Percentiles rank a stretch among this genome's conserved stretches.
Conservation (phyloP, 2,329 filamentous ascomycete species). For the Xylogone sp. region DNA sequence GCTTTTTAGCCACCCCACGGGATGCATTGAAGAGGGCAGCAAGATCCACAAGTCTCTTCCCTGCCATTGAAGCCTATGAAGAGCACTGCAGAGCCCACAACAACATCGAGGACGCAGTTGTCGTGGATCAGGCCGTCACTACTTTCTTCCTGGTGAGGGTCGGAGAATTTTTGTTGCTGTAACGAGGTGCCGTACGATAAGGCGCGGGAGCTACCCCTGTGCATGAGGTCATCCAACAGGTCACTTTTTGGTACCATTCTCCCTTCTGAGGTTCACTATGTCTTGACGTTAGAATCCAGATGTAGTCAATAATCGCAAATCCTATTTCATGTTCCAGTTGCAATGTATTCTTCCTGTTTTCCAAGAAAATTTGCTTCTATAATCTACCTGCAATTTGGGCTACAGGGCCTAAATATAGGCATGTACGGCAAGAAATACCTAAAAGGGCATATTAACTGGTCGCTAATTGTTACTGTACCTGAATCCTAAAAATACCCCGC, state of each 20-base stretch:
- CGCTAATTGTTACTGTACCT: not conserved
- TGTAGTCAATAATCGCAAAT: too few relatives aligned
- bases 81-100: not conserved
- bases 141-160: not conserved
- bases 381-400: too few relatives aligned
- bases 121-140: not conserved
- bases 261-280: not conserved
- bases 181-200: not conserved
- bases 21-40: conserved; percentile 68
- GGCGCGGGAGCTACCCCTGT: not conserved
- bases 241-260: not conserved
- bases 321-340: too few relatives aligned
- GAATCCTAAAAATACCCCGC: not conserved
- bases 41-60: conserved; percentile 66
- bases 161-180: not conserved
- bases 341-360: too few relatives aligned
- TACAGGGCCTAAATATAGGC: too few relatives aligned
- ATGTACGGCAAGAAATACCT: too few relatives aligned
- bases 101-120: not conserved
- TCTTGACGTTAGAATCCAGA: not conserved
- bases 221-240: not conserved
- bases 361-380: too few relatives aligned
- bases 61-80: conserved; percentile 39
- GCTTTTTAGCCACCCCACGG: conserved; percentile 61
- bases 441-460: too few relatives aligned